Evolutionary conservation across 164 flowering plant species (phyloP).

Genomic region (Santalum album): DNA sequence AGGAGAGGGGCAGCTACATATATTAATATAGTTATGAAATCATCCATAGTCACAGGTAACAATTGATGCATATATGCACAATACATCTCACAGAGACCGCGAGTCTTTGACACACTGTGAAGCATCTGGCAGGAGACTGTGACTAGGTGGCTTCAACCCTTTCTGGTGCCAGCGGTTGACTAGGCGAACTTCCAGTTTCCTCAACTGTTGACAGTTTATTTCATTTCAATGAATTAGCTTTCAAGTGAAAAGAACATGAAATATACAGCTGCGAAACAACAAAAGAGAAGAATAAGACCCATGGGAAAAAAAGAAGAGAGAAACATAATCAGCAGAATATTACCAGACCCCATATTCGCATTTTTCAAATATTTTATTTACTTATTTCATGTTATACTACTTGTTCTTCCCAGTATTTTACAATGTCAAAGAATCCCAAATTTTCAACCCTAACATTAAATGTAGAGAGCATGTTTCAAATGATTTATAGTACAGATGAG

Average conservation of each 20-base stretch:
- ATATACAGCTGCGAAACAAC: not conserved
- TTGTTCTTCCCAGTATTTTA: too few relatives aligned
- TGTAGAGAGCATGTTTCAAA: too few relatives aligned
- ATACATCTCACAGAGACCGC: conserved; percentile 10
- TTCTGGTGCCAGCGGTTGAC: conserved; percentile 31
- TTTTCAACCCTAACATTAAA: too few relatives aligned
- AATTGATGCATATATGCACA: conserved; percentile 5
- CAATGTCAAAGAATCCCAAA: too few relatives aligned
- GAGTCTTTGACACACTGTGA: conserved; percentile 35
- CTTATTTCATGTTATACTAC: too few relatives aligned
- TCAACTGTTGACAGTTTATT: conserved; percentile 34
- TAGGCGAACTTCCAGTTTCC: conserved; percentile 45
- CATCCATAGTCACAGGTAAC: not conserved
- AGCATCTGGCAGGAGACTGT: conserved; percentile 37
- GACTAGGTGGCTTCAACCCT: conserved; percentile 43
- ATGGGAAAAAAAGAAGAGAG: too few relatives aligned
- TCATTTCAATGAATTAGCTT: conserved; percentile 1
- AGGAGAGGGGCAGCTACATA: not conserved
- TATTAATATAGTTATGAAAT: not conserved
- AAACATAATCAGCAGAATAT: too few relatives aligned
- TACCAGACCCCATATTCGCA: too few relatives aligned
- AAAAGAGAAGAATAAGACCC: too few relatives aligned
- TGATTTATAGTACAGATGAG: too few relatives aligned
- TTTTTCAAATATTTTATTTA: too few relatives aligned
- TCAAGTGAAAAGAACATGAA: not conserved